phyloP scores from a whole-genome alignment of 2,329 filamentous ascomycete genomes.

The Pseudonectria foliicola region DNA sequence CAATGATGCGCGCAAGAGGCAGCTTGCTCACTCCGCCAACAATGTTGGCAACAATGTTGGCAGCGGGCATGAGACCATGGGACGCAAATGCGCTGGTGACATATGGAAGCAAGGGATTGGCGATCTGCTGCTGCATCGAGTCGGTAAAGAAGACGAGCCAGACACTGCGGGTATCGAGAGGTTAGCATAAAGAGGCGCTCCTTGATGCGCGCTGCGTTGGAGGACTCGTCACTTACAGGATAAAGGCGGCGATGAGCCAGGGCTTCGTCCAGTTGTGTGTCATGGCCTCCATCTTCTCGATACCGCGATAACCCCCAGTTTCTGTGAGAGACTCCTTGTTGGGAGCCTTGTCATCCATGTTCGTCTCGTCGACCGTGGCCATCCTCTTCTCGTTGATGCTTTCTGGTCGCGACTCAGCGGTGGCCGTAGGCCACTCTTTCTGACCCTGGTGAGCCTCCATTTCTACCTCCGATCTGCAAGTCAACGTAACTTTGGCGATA shows the following conservation, averaged over 20 bases:
- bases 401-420: too few relatives aligned
- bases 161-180: conserved; percentile 27
- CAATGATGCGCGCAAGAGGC: conserved; percentile 53
- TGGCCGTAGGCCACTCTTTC: too few relatives aligned
- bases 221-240: conserved; percentile 22
- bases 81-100: conserved; percentile 35
- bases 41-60: conserved; percentile 34
- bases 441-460: too few relatives aligned
- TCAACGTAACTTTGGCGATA: too few relatives aligned
- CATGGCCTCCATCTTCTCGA: conserved; percentile 29
- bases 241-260: conserved; percentile 27
- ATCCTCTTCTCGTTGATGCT: too few relatives aligned
- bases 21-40: conserved; percentile 47
- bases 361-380: too few relatives aligned
- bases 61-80: conserved; percentile 41
- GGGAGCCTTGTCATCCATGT: too few relatives aligned
- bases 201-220: too few relatives aligned
- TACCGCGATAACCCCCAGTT: conserved; percentile 15
- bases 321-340: too few relatives aligned
- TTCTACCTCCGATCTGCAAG: too few relatives aligned
- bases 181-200: too few relatives aligned
- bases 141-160: conserved; percentile 35
- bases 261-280: conserved; percentile 29
- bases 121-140: conserved; percentile 22
- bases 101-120: conserved; percentile 6